A percentile compares a stretch with the other conserved stretches of the same genome.
Evolutionary conservation across 2,329 filamentous ascomycete species (phyloP).

Genomic region (Ophiostoma quercus): DNA sequence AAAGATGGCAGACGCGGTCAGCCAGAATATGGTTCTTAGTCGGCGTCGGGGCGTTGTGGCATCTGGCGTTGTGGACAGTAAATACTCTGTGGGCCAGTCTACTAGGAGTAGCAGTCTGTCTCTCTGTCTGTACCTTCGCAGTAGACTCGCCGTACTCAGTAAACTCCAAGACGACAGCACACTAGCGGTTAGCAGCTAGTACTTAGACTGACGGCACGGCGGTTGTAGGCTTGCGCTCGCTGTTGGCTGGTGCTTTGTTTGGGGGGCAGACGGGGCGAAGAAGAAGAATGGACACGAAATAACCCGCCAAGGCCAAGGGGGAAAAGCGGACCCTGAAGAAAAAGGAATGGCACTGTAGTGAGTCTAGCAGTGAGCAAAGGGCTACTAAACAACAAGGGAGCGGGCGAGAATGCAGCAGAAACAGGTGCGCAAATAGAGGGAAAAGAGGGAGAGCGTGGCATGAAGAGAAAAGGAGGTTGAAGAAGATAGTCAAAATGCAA

Average conservation of each 20-base stretch:
- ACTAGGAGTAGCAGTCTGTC: neutral
- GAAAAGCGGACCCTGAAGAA: conserved; percentile 20
- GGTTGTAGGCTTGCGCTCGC: conserved; percentile 4
- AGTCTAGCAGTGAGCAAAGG: neutral
- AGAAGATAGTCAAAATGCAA: neutral
- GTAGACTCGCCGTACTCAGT: too few relatives aligned
- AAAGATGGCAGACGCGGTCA: conserved; percentile 21
- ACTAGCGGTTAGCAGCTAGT: neutral
- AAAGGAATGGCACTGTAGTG: conserved; percentile 15
- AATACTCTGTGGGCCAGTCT: neutral
- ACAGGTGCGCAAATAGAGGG: neutral
- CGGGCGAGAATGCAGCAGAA: conserved; percentile 4
- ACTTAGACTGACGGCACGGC: neutral
- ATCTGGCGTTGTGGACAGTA: conserved; percentile 7
- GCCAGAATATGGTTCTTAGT: conserved; percentile 10
- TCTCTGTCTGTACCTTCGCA: too few relatives aligned
- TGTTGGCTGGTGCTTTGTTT: conserved; percentile 15
- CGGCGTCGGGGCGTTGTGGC: conserved; percentile 16
- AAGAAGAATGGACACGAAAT: conserved; percentile 23
- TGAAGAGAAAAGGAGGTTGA: conserved; percentile 7
- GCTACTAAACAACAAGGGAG: conserved; percentile 1
- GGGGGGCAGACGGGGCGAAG: conserved; percentile 15
- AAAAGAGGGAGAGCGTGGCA: conserved; percentile 5
- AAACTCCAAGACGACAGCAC: too few relatives aligned
- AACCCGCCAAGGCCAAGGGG: conserved; percentile 20